A percentile compares a stretch with the other conserved stretches of the same genome.
These are phyloP conservation scores for Kazachstania sp. DNA, from an alignment of 1,139 yeast species.

Conservation along the genomic window DNA sequence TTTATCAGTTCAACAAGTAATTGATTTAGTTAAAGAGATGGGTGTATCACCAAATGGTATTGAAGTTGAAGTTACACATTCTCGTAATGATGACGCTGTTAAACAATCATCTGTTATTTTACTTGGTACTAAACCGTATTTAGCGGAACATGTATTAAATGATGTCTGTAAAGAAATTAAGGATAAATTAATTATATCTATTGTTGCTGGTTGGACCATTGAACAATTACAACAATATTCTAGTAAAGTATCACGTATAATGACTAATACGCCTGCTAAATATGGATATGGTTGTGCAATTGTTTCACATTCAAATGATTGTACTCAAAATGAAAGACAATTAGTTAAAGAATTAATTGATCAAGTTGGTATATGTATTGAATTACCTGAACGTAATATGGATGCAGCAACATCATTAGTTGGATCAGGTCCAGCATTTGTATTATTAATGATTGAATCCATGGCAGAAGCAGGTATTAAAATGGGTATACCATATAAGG, in stretches of 20 bases:
- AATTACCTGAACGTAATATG: constrained; percentile 82
- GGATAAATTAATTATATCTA: constrained; percentile 63
- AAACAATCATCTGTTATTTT: constrained; percentile 58
- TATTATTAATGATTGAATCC: constrained; percentile 81
- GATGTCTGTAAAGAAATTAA: constrained; percentile 38
- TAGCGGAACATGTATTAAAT: constrained; percentile 51
- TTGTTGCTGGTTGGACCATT: constrained; percentile 89
- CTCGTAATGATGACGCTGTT: constrained; percentile 52
- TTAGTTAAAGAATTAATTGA: constrained; percentile 50
- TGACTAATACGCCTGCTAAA: constrained; percentile 96
- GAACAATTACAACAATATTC: constrained; percentile 52
- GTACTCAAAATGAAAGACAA: constrained; percentile 40
- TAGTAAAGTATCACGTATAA: constrained; percentile 67
- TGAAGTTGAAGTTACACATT: constrained; percentile 47
- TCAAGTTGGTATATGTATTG: constrained; percentile 64
- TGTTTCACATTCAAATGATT: constrained; percentile 54
- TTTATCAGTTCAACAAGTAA: constrained; percentile 38
- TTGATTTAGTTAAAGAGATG: constrained; percentile 39
- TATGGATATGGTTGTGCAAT: constrained; percentile 92
- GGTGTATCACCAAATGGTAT: constrained; percentile 33
- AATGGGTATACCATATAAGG: constrained; percentile 85
- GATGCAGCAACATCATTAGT: constrained; percentile 93
- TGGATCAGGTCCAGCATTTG: constrained; percentile 97
- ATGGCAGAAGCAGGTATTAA: constrained; percentile 90
- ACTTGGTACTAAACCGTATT: constrained; percentile 79